A percentile compares a stretch with the other conserved stretches of the same genome.
These are phyloP conservation scores for Tolypocladium cylindrosporum DNA, from an alignment of 2,329 filamentous ascomycete species.

Conservation along the genomic window DNA sequence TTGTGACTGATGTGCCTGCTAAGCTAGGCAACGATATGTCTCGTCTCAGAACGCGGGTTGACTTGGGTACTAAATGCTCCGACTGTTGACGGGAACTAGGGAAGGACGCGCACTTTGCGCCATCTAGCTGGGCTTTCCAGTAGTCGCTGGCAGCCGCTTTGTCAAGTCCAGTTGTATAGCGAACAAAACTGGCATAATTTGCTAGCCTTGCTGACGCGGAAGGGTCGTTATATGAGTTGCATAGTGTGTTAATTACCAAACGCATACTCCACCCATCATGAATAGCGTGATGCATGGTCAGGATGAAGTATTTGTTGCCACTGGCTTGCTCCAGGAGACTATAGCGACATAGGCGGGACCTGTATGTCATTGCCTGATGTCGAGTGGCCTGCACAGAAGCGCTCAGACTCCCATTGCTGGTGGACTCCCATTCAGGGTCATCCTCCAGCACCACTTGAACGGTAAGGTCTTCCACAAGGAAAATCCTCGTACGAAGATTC, in stretches of 20 bases:
- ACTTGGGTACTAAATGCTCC: no score
- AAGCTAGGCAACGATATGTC: no score
- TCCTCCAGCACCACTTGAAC: neutral
- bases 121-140: slow-evolving; percentile 7
- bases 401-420: neutral
- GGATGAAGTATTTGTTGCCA: no score
- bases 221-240: no score
- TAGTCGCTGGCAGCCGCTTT: neutral
- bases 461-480: neutral
- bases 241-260: no score
- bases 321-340: no score
- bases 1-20: slow-evolving; percentile 6
- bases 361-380: no score
- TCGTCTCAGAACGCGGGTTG: no score
- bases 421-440: neutral
- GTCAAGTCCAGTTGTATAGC: neutral
- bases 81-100: neutral
- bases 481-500: slow-evolving; percentile 4
- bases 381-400: no score
- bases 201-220: neutral
- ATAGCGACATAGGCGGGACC: no score
- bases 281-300: no score
- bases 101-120: slow-evolving; percentile 4
- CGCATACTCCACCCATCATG: no score
- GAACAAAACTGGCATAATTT: neutral